Evolutionary conservation across 164 flowering plant species (phyloP), one percentile per base, ranked within the genome.

Genomic region (Nymphaea colorata): DNA sequence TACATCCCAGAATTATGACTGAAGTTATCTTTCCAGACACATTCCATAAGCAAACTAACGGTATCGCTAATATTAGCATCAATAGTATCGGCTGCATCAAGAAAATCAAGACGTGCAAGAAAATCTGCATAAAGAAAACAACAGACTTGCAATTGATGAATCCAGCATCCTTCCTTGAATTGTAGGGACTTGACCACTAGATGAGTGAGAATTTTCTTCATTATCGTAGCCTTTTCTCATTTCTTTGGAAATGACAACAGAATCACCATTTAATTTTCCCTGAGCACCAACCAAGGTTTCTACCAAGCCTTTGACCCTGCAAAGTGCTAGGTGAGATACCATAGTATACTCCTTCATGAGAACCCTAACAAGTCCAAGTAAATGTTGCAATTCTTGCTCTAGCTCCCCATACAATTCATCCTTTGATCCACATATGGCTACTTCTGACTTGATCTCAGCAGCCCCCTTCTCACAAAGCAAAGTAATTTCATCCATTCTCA

Each of bases 341-440:
- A 75, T 69, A 16, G 87, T 71, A 71, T 80, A 71, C 43, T 79
- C 73, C 68, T 76, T 62, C 72, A 81, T 82, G 44, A 87, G 68
- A 61, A 11, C 18, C 65, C 82, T 68, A 51, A 85, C 67, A 66
- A 79, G 71, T 55, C 72, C 73, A 60, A 87, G 78, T 67, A 86
- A 74, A 71, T 68, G 72, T 43, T 71, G 74, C 16, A 76, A 69
- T 67, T 82, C 86, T 64, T 59, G 71, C 66, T 70, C 78, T 69
- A 72, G 43, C 62, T 67, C 76, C 64, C 65, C 72, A 61, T 2
- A 5, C 6, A n/a, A 17, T 2, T 3, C 3, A 0, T 25, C 36
- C 36, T 25, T 0, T 17, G 42, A 15, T 3, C 15, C 44, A 16
- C 17, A 17, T 8, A 41, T 60, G 3, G 25, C 25, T 43, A 8